phyloP scores from a whole-genome alignment of 768 basidiomycete genomes.

The Collybia nuda region DNA sequence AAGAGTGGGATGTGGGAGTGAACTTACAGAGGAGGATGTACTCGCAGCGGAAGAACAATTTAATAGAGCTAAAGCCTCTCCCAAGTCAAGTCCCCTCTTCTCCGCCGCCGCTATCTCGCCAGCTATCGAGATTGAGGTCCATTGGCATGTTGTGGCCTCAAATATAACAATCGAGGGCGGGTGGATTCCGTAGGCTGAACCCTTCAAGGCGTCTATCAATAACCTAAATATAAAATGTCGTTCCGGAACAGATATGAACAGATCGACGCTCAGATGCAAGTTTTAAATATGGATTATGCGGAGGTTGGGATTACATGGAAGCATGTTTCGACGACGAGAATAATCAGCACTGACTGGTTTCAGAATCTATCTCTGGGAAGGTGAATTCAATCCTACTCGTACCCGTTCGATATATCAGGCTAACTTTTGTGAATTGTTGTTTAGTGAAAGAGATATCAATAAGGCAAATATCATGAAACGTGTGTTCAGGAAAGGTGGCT shows the following conservation, averaged over 20 bases:
- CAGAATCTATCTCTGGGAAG: slow-evolving; percentile 27
- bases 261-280: slow-evolving; percentile 37
- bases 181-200: slow-evolving; percentile 33
- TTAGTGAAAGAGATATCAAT: slow-evolving; percentile 7
- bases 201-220: background rate
- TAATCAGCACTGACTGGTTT: slow-evolving; percentile 44
- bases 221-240: slow-evolving; percentile 4
- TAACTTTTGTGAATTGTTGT: too few species aligned
- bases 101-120: background rate
- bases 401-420: background rate
- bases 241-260: slow-evolving; percentile 26
- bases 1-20: slow-evolving; percentile 5
- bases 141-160: slow-evolving; percentile 29
- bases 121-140: slow-evolving; percentile 23
- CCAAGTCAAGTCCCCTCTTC: background rate
- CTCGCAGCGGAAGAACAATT: slow-evolving; percentile 3
- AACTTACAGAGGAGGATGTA: slow-evolving; percentile 5
- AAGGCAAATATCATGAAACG: slow-evolving; percentile 41
- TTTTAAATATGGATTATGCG: slow-evolving; percentile 40
- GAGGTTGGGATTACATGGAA: slow-evolving; percentile 33
- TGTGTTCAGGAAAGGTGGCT: slow-evolving; percentile 35
- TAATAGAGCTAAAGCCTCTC: background rate
- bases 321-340: slow-evolving; percentile 33
- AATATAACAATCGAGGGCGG: slow-evolving; percentile 33
- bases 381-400: slow-evolving; percentile 13